Percentiles rank a stretch among this genome's conserved stretches.
phyloP scores from a whole-genome alignment of 768 basidiomycete genomes.

The Rhizopogon vulgaris region DNA sequence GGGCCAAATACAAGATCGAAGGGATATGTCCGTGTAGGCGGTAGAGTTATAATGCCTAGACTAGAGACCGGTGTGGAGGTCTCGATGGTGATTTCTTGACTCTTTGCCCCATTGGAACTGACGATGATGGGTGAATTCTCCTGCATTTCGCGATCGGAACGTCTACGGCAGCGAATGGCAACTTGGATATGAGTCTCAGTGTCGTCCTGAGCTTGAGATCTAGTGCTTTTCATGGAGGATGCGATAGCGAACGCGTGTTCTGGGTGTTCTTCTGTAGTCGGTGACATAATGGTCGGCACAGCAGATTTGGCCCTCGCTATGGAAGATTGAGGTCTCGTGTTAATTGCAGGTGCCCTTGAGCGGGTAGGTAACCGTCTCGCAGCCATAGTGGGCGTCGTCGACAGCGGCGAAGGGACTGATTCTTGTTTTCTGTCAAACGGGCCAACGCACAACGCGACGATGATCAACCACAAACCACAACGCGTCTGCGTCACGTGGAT shows the following conservation, averaged over 20 bases:
- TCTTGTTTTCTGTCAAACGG: not conserved
- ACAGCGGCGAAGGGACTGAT: not conserved
- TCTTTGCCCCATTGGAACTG: constrained; percentile 67
- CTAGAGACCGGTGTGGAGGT: constrained; percentile 63
- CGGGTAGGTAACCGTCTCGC: constrained; percentile 53
- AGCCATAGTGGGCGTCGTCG: constrained; percentile 41
- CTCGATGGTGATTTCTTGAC: constrained; percentile 76
- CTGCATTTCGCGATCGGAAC: constrained; percentile 79
- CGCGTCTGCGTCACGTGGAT: constrained; percentile 30
- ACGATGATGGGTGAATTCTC: constrained; percentile 88
- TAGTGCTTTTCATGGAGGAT: constrained; percentile 18
- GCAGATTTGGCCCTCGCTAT: constrained; percentile 36
- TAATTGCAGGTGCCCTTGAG: constrained; percentile 31
- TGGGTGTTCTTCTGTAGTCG: constrained; percentile 13
- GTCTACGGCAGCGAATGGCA: constrained; percentile 81
- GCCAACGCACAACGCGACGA: constrained; percentile 23
- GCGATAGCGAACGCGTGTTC: constrained; percentile 19
- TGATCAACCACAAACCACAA: constrained; percentile 11
- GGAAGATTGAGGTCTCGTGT: constrained; percentile 42
- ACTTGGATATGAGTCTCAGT: constrained; percentile 88
- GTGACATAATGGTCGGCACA: constrained; percentile 18
- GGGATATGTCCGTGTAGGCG: constrained; percentile 80
- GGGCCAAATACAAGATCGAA: constrained; percentile 97
- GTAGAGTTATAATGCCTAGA: constrained; percentile 66
- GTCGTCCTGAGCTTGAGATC: constrained; percentile 29